These are phyloP conservation scores for Aspergillus proliferans DNA, from an alignment of 2,329 filamentous ascomycete species.

Conservation along the genomic window DNA sequence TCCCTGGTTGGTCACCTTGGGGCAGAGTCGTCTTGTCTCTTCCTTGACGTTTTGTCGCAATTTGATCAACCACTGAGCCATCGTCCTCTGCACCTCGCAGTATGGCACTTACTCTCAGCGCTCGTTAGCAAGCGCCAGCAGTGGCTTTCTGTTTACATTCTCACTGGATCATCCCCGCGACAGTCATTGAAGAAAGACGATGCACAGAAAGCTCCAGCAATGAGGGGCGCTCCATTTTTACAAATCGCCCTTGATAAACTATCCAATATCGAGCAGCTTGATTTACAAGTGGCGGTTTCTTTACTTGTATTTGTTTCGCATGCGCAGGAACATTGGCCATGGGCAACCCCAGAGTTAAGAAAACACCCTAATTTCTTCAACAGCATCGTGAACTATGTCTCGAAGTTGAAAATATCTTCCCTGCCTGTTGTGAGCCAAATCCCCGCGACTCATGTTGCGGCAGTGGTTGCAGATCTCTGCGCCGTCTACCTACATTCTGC, in stretches of 20 bases:
- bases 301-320: conserved; percentile 82
- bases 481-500: conserved; percentile 86
- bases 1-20: conserved; percentile 89
- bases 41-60: conserved; percentile 69
- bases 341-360: conserved; percentile 76
- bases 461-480: conserved; percentile 78
- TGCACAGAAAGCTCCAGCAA: conserved; percentile 43
- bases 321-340: conserved; percentile 91
- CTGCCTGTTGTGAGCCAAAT: conserved; percentile 43
- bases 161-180: conserved; percentile 79
- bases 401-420: conserved; percentile 51
- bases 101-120: conserved; percentile 81
- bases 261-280: conserved; percentile 57
- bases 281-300: conserved; percentile 61
- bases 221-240: conserved; percentile 61
- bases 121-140: conserved; percentile 87
- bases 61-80: conserved; percentile 71
- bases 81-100: conserved; percentile 56
- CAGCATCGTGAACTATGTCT: conserved; percentile 64
- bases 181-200: conserved; percentile 57
- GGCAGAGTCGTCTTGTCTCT: conserved; percentile 72
- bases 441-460: conserved; percentile 64
- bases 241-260: conserved; percentile 66
- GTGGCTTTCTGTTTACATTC: conserved; percentile 89
- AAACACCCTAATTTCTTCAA: conserved; percentile 68